Evolutionary conservation across 2,329 filamentous ascomycete species (phyloP), one percentile per base, ranked within the genome.

Genomic region (Endothia cerciana): DNA sequence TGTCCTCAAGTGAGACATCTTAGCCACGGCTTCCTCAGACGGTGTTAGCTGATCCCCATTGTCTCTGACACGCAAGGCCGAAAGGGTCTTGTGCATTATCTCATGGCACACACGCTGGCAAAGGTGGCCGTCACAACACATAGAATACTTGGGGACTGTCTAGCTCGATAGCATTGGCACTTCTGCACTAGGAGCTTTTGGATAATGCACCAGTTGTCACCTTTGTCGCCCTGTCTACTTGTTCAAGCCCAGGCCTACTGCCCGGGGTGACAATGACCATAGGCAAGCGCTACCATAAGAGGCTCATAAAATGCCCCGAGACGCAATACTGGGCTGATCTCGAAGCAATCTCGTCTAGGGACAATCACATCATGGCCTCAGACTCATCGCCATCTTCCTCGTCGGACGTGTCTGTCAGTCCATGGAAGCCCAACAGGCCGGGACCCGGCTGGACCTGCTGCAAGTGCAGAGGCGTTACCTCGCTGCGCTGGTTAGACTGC

Each of bases 391-490:
- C 57, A 30, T 22, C 58, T 4, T 49, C 58, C 6, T n/a, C 28
- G 4, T 38, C 58, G 25, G 43, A 41, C 13, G 36, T 15, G 4
- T 22, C 47, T n/a, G 2, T 17, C 15, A n/a, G 13, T 28, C 47
- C 25, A 28, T 8, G 22, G 22, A 41, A 19, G 7, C 11, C 25
- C n/a, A 19, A 13, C 1, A 41, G 40, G 7, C 25, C 25, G 4
- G 62, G 65, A 0, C 56, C 36, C 10, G 63, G 59, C 2, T 67
- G 65, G 63, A 65, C 47, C 0, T 67, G 65, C n/a, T 67, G 65
- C 45, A 41, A 40, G 25, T 65, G 65, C 11, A 40, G 60, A 25
- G 22, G 4, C 4, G n/a, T 43, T 0, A 65, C 63, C 0, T 63
- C 63, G 1, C n/a, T 65, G 22, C 57, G 64, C 22, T 65, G 41